Evolutionary conservation across 805 yeast genomes (phyloP).

Genomic region (Yueomyces sp.): DNA sequence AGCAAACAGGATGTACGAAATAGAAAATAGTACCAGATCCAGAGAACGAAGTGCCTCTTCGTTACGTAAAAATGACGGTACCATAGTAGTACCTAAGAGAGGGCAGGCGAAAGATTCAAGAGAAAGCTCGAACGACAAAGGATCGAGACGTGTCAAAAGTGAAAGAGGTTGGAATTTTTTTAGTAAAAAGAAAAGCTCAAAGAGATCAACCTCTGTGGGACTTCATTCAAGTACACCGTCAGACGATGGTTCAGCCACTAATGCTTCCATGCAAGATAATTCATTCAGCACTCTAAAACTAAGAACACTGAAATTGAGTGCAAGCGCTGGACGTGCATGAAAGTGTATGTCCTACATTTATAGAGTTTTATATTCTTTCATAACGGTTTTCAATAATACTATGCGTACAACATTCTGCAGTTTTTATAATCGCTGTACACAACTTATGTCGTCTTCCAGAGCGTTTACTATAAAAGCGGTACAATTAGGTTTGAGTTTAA

Average conservation of each 20-base stretch:
- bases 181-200: neutral
- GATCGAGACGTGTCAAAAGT: neutral
- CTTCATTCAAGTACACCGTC: neutral
- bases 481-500: too few species aligned
- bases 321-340: neutral
- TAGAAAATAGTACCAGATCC: too few species aligned
- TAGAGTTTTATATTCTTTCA: too few species aligned
- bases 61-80: neutral
- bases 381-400: too few species aligned
- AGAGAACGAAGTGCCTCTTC: neutral
- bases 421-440: too few species aligned
- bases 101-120: neutral
- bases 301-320: neutral
- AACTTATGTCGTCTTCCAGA: too few species aligned
- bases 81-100: neutral
- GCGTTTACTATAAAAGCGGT: too few species aligned
- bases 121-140: neutral
- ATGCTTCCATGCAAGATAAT: neutral
- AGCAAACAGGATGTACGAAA: too few species aligned
- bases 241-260: neutral
- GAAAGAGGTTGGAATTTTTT: neutral
- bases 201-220: neutral
- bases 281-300: neutral
- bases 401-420: too few species aligned
- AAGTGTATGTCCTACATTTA: too few species aligned